These are phyloP conservation scores for Fusarium poae DNA, from an alignment of 2,329 filamentous ascomycete genomes.

Conservation along the genomic window DNA sequence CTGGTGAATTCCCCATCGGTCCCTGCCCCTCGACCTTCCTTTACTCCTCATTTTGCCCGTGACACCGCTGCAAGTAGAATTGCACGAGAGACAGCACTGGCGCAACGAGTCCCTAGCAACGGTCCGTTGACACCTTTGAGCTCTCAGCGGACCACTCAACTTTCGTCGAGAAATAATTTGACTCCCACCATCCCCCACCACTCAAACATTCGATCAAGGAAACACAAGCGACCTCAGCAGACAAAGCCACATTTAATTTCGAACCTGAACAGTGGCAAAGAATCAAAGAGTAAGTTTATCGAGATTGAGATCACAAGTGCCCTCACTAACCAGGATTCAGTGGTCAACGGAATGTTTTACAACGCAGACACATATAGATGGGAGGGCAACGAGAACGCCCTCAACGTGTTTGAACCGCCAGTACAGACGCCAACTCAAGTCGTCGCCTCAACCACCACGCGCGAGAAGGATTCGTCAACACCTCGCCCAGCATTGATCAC, in stretches of 20 bases:
- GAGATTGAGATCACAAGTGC: background rate
- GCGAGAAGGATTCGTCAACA: constrained; percentile 70
- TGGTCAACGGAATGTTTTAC: constrained; percentile 95
- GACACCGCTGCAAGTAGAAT: constrained; percentile 75
- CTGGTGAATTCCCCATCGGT: constrained; percentile 66
- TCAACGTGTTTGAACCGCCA: constrained; percentile 81
- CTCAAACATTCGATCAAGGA: constrained; percentile 65
- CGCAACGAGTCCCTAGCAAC: constrained; percentile 68
- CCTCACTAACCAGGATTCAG: constrained; percentile 61
- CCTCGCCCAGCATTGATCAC: constrained; percentile 86
- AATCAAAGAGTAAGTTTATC: constrained; percentile 78
- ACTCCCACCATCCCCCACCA: constrained; percentile 59
- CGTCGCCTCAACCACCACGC: constrained; percentile 57
- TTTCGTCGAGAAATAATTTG: constrained; percentile 64
- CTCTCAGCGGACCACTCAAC: constrained; percentile 66
- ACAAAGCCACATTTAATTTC: constrained; percentile 90
- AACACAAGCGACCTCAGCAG: constrained; percentile 71
- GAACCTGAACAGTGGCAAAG: constrained; percentile 79
- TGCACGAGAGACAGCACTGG: constrained; percentile 71
- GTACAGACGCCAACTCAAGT: constrained; percentile 66
- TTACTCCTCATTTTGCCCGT: constrained; percentile 72
- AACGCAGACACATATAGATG: constrained; percentile 88
- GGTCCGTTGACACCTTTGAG: constrained; percentile 68
- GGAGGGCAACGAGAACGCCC: constrained; percentile 95
- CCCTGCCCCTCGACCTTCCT: constrained; percentile 67